Conservation (phyloP, 2,329 filamentous ascomycete genomes). For the Cadophora sp. region DNA sequence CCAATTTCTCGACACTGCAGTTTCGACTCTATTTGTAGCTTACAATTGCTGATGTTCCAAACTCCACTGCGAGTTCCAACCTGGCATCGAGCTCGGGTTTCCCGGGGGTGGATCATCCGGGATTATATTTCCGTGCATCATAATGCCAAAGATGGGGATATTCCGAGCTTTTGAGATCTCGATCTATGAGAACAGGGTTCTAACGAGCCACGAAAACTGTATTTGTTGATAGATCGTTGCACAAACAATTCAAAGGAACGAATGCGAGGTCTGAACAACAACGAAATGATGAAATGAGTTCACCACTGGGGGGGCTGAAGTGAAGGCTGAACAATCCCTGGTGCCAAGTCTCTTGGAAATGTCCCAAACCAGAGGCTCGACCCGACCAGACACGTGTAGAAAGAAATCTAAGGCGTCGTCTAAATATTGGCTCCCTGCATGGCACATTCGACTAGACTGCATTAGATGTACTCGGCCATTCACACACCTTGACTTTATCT, state of each 20-base stretch:
- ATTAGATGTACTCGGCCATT: not conserved
- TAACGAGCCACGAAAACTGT: not conserved
- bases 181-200: not conserved
- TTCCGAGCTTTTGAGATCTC: not conserved
- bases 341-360: conserved; percentile 11
- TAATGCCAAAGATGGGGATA: not conserved
- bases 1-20: not conserved
- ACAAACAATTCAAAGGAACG: not conserved
- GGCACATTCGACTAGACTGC: not conserved
- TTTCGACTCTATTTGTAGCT: not conserved
- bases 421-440: conserved; percentile 10
- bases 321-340: conserved; percentile 14
- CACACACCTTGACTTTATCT: not conserved
- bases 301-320: conserved; percentile 9
- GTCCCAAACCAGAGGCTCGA: conserved; percentile 1
- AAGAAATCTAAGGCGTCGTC: not conserved
- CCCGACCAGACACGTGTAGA: not conserved
- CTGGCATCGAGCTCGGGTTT: conserved; percentile 12
- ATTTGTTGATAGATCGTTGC: too few relatives aligned
- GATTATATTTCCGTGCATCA: not conserved
- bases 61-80: conserved; percentile 17
- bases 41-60: conserved; percentile 15
- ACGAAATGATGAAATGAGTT: not conserved
- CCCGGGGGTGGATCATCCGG: conserved; percentile 9
- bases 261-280: not conserved